Evolutionary conservation across 2,329 filamentous ascomycete genomes (phyloP).

Genomic region (Exophiala mesophila): DNA sequence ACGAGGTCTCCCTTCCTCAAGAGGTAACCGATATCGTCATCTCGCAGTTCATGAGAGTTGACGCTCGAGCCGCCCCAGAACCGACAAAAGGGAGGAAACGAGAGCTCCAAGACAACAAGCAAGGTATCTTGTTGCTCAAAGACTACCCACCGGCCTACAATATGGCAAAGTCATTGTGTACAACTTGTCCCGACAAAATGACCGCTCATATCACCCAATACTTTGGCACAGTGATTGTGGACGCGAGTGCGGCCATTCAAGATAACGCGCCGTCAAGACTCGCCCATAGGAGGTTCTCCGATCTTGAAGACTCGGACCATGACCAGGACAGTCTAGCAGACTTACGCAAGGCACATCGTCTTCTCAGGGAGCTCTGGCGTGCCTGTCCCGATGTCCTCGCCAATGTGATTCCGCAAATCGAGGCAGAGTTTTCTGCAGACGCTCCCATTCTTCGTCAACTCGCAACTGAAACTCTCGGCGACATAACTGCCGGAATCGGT

Average conservation of each 20-base stretch:
- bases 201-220: slow-evolving; percentile 90
- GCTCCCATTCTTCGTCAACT: slow-evolving; percentile 80
- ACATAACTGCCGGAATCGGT: slow-evolving; percentile 90
- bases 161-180: slow-evolving; percentile 94
- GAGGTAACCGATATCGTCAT: slow-evolving; percentile 89
- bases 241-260: slow-evolving; percentile 54
- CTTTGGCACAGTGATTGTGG: slow-evolving; percentile 93
- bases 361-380: slow-evolving; percentile 90
- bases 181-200: slow-evolving; percentile 87
- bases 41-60: slow-evolving; percentile 88
- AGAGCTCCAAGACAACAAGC: slow-evolving; percentile 62
- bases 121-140: slow-evolving; percentile 78
- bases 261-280: slow-evolving; percentile 38
- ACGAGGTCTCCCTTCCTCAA: slow-evolving; percentile 75
- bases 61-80: slow-evolving; percentile 56
- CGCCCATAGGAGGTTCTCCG: slow-evolving; percentile 44
- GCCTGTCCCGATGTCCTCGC: slow-evolving; percentile 82
- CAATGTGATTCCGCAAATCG: slow-evolving; percentile 89
- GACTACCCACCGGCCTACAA: slow-evolving; percentile 89
- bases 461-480: slow-evolving; percentile 89
- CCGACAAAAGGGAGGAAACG: slow-evolving; percentile 53
- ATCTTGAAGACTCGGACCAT: slow-evolving; percentile 59
- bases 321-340: slow-evolving; percentile 82
- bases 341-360: slow-evolving; percentile 78
- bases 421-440: slow-evolving; percentile 86